phyloP scores from a whole-genome alignment of 1,139 yeast species.

The Nakaseomyces bracarensis region DNA sequence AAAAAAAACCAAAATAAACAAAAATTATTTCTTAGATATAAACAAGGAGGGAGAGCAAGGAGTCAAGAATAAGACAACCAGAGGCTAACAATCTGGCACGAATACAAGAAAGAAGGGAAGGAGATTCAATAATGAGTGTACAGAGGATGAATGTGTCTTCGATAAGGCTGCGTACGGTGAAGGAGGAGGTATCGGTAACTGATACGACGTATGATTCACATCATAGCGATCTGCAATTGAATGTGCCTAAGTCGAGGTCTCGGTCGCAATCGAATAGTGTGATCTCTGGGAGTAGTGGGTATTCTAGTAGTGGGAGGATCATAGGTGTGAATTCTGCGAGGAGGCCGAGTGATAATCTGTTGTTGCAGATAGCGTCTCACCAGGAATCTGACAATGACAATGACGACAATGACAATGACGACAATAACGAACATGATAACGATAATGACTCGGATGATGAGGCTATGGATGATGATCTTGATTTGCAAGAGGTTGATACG shows the following conservation, averaged over 20 bases:
- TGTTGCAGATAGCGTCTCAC: conserved; percentile 14
- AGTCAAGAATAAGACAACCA: too few relatives aligned
- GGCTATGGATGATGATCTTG: background rate
- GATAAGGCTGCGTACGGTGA: background rate
- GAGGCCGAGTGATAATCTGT: conserved; percentile 24
- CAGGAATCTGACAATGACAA: conserved; percentile 7
- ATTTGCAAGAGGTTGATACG: conserved; percentile 7
- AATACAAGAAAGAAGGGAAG: too few relatives aligned
- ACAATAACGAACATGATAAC: too few relatives aligned
- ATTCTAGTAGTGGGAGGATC: conserved; percentile 13
- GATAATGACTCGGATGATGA: too few relatives aligned
- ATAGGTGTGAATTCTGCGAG: conserved; percentile 20
- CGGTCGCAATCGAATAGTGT: conserved; percentile 3
- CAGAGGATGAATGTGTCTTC: background rate
- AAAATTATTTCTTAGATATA: too few relatives aligned
- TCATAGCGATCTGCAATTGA: conserved; percentile 1
- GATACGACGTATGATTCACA: too few relatives aligned
- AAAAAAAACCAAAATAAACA: too few relatives aligned
- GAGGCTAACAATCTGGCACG: too few relatives aligned
- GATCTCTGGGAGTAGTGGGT: conserved; percentile 1
- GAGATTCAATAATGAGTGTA: too few relatives aligned
- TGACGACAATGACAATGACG: conserved; percentile 1
- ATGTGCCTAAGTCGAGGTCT: conserved; percentile 1
- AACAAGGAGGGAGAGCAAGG: too few relatives aligned
- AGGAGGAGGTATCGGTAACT: too few relatives aligned